Evolutionary conservation across 805 yeast genomes (phyloP), one percentile per base, ranked within the genome.

Genomic region (Starmera quercuum): DNA sequence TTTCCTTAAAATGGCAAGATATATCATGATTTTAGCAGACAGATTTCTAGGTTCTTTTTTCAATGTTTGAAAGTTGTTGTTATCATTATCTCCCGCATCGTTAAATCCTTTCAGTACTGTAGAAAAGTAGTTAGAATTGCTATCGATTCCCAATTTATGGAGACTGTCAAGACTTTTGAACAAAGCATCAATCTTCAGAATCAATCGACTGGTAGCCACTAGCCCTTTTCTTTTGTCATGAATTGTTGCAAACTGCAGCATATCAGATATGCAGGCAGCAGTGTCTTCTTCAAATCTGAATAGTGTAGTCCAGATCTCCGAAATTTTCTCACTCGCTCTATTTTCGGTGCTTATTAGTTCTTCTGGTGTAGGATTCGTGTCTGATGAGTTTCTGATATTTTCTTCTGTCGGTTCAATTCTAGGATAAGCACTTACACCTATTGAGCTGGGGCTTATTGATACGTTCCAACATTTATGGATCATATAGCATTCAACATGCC

Each of bases 401-500:
- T 34, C 52, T 13, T 42, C 46, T 1, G 49, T 44, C 12, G 54
- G 54, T 7, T 44, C 47, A 6, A 49, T 23, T 12, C 41, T 48
- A 4, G 59, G 60, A 22, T 58, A 47, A 1, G 49, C 33, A 4
- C 59, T 55, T 16, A 66, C 59, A 25, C 65, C 88, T 19, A 81
- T 69, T 7, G 73, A 63, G 32, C 71, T 78, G 0, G 82, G 69
- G 1, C 81, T 71, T 16, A 92, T 65, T 37, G 78, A 72, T 15
- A 88, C 95, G 53, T 86, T 87, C 98, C 98, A 92, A 51, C 86
- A 88, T 57, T 88, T 88, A 63, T 83, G 88, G 31, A 92, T 94
- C 87, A 94, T 94, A 54, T 87, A 92, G 64, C 99, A 92, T 55
- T 94, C 97, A 2, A 97, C 97, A 59, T 92, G 99, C 99, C 99